Evolutionary conservation across 2,329 filamentous ascomycete genomes (phyloP).

Genomic region (Fusarium decemcellulare): DNA sequence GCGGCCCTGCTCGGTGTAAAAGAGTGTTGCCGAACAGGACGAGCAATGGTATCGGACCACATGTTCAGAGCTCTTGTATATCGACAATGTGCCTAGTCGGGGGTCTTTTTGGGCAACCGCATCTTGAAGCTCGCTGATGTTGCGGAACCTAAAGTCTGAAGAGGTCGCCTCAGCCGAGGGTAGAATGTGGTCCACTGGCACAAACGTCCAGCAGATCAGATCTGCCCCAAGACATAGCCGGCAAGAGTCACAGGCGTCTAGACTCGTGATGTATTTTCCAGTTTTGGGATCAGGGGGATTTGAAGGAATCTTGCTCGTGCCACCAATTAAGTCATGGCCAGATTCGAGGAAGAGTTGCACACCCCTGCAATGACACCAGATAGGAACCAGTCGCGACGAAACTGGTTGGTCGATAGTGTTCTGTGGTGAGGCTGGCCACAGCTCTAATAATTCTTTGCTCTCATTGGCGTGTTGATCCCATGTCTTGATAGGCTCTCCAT

Average conservation of each 20-base stretch:
- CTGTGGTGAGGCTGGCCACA: too few relatives aligned
- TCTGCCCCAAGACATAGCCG: background rate
- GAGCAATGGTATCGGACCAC: background rate
- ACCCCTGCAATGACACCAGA: conserved; percentile 6
- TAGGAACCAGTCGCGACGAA: background rate
- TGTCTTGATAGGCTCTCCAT: background rate
- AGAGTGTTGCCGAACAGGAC: background rate
- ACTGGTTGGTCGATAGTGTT: too few relatives aligned
- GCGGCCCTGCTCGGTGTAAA: background rate
- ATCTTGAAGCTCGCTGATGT: background rate
- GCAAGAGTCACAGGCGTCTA: conserved; percentile 2
- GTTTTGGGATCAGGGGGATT: background rate
- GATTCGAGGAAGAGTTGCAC: background rate
- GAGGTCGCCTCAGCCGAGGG: background rate
- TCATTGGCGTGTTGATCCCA: background rate
- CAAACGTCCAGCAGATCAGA: conserved; percentile 3
- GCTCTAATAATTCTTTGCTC: background rate
- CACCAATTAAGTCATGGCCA: background rate
- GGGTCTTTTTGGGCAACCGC: background rate
- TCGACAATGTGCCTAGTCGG: background rate
- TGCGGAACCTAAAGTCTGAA: background rate
- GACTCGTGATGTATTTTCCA: background rate
- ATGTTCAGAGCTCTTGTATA: background rate
- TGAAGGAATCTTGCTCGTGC: background rate
- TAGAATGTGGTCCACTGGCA: background rate